These are phyloP conservation scores for Sorghum bicolor DNA, from an alignment of 176 grass and related monocot species.

Conservation along the genomic window DNA sequence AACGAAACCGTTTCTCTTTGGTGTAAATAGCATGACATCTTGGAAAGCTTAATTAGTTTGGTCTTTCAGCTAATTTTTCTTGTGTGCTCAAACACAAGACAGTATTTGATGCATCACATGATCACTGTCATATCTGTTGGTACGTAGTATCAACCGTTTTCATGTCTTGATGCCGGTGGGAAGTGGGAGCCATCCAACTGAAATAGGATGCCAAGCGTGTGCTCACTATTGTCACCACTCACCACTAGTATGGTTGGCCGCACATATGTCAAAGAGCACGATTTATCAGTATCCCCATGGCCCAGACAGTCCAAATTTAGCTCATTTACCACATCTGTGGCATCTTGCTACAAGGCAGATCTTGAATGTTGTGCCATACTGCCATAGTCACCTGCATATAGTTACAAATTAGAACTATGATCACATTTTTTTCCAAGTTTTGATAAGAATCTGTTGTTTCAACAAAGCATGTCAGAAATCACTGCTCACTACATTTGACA, in stretches of 20 bases:
- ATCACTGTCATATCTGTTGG: not conserved
- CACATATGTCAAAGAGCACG: not conserved
- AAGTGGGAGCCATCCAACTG: not conserved
- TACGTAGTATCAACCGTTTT: not conserved
- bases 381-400: not conserved
- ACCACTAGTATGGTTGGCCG: not conserved
- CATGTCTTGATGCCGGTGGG: not conserved
- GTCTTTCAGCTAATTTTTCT: not conserved
- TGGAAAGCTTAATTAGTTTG: slow-evolving; percentile 12
- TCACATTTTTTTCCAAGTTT: slow-evolving; percentile 10
- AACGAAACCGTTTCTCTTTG: not conserved
- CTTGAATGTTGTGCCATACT: not conserved
- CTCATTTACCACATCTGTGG: not conserved
- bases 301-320: not conserved
- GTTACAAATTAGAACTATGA: not conserved
- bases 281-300: not conserved
- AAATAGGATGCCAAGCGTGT: not conserved
- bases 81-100: slow-evolving; percentile 14
- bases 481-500: not conserved
- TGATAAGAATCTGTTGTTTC: slow-evolving; percentile 4
- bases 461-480: not conserved
- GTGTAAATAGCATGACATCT: not conserved
- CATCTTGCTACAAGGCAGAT: not conserved
- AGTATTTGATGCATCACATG: not conserved
- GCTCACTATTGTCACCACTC: too few species aligned